phyloP scores from a whole-genome alignment of 2,329 filamentous ascomycete species.

The Xylariaceae sp. region DNA sequence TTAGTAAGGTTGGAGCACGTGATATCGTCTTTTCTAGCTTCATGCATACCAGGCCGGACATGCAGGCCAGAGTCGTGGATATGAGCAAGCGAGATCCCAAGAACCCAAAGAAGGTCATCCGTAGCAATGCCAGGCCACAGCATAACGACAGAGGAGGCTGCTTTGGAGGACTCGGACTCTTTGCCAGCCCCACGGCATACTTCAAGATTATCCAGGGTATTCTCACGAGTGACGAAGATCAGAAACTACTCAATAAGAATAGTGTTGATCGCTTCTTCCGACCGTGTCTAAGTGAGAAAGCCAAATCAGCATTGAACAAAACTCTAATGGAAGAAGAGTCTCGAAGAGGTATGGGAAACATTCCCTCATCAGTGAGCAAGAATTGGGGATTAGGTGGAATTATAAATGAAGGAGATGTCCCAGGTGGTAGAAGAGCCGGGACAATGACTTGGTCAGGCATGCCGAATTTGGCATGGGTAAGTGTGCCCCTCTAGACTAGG shows the following conservation, averaged over 20 bases:
- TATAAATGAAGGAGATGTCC: slow-evolving; percentile 29
- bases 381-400: slow-evolving; percentile 30
- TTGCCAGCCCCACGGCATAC: slow-evolving; percentile 27
- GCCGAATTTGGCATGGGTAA: slow-evolving; percentile 31
- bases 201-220: slow-evolving; percentile 27
- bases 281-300: slow-evolving; percentile 25
- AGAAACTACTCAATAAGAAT: slow-evolving; percentile 16
- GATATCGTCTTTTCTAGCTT: slow-evolving; percentile 29
- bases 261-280: slow-evolving; percentile 28
- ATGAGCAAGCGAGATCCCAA: slow-evolving; percentile 31
- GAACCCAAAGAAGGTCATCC: slow-evolving; percentile 16
- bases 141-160: slow-evolving; percentile 29
- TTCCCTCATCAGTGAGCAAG: slow-evolving; percentile 18
- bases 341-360: slow-evolving; percentile 28
- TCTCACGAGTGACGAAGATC: slow-evolving; percentile 22
- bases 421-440: slow-evolving; percentile 28
- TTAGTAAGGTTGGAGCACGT: slow-evolving; percentile 19
- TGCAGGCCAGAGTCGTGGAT: slow-evolving; percentile 24
- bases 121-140: slow-evolving; percentile 26
- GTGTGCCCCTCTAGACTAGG: background rate
- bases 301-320: slow-evolving; percentile 24
- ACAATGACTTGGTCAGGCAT: slow-evolving; percentile 31
- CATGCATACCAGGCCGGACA: slow-evolving; percentile 23
- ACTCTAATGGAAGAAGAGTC: slow-evolving; percentile 16
- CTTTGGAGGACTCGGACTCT: slow-evolving; percentile 29